Conservation (phyloP, 1,139 yeast genomes). For the Nadsonia commutata region DNA sequence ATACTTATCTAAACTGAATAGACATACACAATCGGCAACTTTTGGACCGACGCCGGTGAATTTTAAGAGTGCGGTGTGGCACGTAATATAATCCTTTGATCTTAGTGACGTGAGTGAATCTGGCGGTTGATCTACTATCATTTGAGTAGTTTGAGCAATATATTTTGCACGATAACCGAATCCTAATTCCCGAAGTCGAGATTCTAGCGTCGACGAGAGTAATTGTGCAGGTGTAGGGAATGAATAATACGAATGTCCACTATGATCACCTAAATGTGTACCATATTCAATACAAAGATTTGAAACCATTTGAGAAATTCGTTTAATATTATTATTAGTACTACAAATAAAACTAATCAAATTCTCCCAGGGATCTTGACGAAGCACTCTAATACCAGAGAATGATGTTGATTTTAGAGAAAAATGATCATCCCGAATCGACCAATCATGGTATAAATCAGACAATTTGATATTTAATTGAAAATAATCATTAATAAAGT, state of each 20-base stretch:
- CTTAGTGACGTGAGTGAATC: conserved; percentile 26
- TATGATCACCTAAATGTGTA: conserved; percentile 36
- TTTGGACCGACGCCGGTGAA: conserved; percentile 93
- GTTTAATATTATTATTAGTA: conserved; percentile 85
- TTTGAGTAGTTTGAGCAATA: conserved; percentile 60
- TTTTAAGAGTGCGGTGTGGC: conserved; percentile 49
- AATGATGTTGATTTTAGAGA: conserved; percentile 20
- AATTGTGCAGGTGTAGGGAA: conserved; percentile 57
- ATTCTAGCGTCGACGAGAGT: conserved; percentile 29
- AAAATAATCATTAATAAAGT: conserved; percentile 52
- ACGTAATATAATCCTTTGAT: conserved; percentile 33
- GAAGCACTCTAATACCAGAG: conserved; percentile 67
- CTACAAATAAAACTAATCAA: conserved; percentile 82
- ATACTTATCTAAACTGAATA: conserved; percentile 83
- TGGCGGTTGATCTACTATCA: conserved; percentile 22
- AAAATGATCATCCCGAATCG: conserved; percentile 36
- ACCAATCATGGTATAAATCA: conserved; percentile 50
- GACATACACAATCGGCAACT: conserved; percentile 89
- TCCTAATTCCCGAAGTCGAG: conserved; percentile 39
- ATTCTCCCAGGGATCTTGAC: conserved; percentile 97
- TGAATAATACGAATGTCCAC: conserved; percentile 47
- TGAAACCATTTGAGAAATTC: conserved; percentile 91
- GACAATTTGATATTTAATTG: conserved; percentile 42
- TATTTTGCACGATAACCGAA: conserved; percentile 92
- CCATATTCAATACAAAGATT: conserved; percentile 64